phyloP scores from a whole-genome alignment of 2,329 filamentous ascomycete genomes.

The Colletotrichum tofieldiae region DNA sequence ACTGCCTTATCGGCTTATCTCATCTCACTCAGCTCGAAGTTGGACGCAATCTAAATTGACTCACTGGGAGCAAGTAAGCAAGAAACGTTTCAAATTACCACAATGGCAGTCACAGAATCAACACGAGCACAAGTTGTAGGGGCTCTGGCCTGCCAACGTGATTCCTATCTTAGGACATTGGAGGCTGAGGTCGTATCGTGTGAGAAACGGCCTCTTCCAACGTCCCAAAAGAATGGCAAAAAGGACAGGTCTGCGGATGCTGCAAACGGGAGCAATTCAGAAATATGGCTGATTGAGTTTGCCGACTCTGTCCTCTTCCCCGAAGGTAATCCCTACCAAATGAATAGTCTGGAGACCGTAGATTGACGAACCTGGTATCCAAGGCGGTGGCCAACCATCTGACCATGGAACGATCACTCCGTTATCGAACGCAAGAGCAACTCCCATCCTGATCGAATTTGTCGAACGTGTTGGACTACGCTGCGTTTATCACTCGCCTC shows the following conservation, averaged over 20 bases:
- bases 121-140: constrained; percentile 45
- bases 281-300: constrained; percentile 51
- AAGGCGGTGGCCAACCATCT: constrained; percentile 52
- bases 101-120: constrained; percentile 35
- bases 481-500: constrained; percentile 47
- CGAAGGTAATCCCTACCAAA: constrained; percentile 44
- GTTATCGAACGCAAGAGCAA: background rate
- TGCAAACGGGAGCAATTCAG: constrained; percentile 6
- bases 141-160: constrained; percentile 48
- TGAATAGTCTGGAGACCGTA: background rate
- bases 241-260: constrained; percentile 44
- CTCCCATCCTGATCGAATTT: constrained; percentile 45
- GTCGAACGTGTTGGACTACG: constrained; percentile 49
- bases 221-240: constrained; percentile 26
- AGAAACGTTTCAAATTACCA: background rate
- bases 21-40: background rate
- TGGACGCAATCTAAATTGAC: constrained; percentile 3
- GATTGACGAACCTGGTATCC: background rate
- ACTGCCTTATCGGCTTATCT: constrained; percentile 3
- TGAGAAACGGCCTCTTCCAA: constrained; percentile 44
- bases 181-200: constrained; percentile 50
- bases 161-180: constrained; percentile 48
- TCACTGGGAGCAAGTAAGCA: background rate
- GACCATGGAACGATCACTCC: constrained; percentile 48
- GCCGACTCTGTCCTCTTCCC: constrained; percentile 52